Evolutionary conservation across 805 yeast species (phyloP).

Genomic region (Nakazawaea peltata): DNA sequence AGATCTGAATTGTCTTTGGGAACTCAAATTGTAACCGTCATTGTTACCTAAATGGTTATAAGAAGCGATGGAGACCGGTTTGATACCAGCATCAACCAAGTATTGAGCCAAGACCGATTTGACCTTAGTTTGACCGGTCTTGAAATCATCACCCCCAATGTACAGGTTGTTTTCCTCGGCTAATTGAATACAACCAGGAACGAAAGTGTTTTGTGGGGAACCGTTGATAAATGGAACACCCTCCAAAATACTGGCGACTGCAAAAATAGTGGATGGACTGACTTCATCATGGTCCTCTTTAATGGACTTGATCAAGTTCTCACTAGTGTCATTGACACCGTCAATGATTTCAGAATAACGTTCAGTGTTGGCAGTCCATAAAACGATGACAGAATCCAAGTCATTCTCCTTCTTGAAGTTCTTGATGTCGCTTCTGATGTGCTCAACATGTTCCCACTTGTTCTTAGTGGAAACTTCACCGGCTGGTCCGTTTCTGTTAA

Average conservation of each 20-base stretch:
- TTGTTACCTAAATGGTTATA: conserved; percentile 95
- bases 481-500: conserved; percentile 39
- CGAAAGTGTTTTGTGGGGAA: conserved; percentile 96
- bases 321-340: conserved; percentile 86
- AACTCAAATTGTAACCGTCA: conserved; percentile 86
- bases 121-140: conserved; percentile 92
- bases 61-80: conserved; percentile 90
- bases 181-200: conserved; percentile 87
- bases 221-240: conserved; percentile 89
- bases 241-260: conserved; percentile 88
- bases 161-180: conserved; percentile 71
- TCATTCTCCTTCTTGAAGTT: conserved; percentile 64
- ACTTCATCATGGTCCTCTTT: conserved; percentile 76
- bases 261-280: conserved; percentile 90
- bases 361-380: conserved; percentile 98
- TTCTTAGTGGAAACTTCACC: conserved; percentile 42
- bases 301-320: conserved; percentile 64
- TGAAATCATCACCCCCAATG: conserved; percentile 97
- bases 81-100: conserved; percentile 94
- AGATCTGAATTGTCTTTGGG: conserved; percentile 90
- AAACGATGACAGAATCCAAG: conserved; percentile 80
- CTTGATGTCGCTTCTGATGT: conserved; percentile 74
- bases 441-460: conserved; percentile 89
- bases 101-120: conserved; percentile 96
- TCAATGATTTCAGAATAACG: conserved; percentile 71